These are phyloP conservation scores for Orbilia ellipsospora DNA, from an alignment of 2,329 filamentous ascomycete species.

Conservation along the genomic window DNA sequence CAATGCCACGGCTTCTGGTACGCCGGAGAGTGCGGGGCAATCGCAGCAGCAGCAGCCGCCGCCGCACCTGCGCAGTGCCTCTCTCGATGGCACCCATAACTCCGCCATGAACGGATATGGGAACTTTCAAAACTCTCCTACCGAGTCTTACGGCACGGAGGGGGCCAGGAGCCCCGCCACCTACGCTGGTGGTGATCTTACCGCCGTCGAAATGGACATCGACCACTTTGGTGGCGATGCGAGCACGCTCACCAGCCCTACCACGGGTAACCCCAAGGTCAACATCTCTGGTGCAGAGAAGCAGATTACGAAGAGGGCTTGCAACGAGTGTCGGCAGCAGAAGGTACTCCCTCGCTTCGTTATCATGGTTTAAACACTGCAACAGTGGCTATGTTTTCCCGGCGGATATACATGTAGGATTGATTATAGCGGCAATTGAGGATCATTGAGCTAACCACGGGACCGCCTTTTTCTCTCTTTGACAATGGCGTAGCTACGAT, in stretches of 20 bases:
- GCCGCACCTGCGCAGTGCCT: constrained; percentile 47
- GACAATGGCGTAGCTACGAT: constrained; percentile 72
- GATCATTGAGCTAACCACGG: constrained; percentile 13
- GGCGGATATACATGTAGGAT: constrained; percentile 10
- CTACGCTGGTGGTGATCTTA: constrained; percentile 42
- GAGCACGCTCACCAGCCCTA: constrained; percentile 47
- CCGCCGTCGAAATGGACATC: constrained; percentile 47
- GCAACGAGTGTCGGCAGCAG: constrained; percentile 86
- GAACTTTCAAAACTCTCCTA: constrained; percentile 52
- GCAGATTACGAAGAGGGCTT: constrained; percentile 79
- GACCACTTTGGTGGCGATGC: constrained; percentile 47
- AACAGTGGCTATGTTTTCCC: not conserved
- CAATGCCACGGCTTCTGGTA: constrained; percentile 17
- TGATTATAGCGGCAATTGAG: constrained; percentile 12
- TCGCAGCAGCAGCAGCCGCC: constrained; percentile 29
- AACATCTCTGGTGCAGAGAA: constrained; percentile 60
- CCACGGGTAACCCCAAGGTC: constrained; percentile 45
- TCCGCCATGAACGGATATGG: constrained; percentile 45
- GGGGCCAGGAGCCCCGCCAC: constrained; percentile 45
- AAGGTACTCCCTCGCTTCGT: constrained; percentile 71
- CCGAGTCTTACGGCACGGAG: constrained; percentile 54
- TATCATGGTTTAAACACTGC: not conserved
- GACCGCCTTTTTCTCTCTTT: constrained; percentile 23
- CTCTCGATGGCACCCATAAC: constrained; percentile 31
- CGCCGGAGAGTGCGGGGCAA: constrained; percentile 53